Percentiles rank a stretch among this genome's conserved stretches.
Evolutionary conservation across 768 basidiomycete species (phyloP).

Genomic region (Lyophyllum semitale): DNA sequence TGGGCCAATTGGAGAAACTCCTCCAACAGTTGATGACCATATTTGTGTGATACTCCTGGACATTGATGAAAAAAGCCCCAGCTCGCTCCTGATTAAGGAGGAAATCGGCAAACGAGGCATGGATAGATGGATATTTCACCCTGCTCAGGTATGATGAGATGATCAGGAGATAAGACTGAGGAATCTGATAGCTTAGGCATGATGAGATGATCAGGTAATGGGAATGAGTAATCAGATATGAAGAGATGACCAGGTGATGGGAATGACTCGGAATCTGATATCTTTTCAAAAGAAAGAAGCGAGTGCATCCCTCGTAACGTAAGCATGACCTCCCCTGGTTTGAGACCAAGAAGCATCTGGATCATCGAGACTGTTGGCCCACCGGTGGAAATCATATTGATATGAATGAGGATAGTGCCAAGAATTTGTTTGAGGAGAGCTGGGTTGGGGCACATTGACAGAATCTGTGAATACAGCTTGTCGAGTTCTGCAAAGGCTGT

Average conservation of each 20-base stretch:
- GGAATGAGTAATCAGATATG: no score
- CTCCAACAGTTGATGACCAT: no score
- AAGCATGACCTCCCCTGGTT: not conserved
- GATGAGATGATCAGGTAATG: no score
- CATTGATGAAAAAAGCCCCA: no score
- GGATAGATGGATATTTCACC: not conserved
- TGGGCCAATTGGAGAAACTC: not conserved
- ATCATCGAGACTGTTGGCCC: not conserved
- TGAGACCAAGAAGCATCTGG: not conserved
- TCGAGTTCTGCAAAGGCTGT: not conserved
- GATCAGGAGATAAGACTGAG: not conserved
- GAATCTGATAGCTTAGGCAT: no score
- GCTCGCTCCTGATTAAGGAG: no score
- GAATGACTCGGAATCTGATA: not conserved
- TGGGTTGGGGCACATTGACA: not conserved
- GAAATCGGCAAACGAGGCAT: not conserved
- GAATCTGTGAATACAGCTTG: not conserved
- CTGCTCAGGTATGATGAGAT: not conserved
- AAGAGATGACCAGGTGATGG: no score
- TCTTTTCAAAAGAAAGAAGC: not conserved
- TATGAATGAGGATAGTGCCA: not conserved
- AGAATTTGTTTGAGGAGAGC: not conserved
- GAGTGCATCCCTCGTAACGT: not conserved
- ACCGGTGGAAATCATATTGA: not conserved
- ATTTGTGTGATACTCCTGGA: no score